Evolutionary conservation across 352 stramenopile genomes (phyloP).

Genomic region (Phytopythium montanum): DNA sequence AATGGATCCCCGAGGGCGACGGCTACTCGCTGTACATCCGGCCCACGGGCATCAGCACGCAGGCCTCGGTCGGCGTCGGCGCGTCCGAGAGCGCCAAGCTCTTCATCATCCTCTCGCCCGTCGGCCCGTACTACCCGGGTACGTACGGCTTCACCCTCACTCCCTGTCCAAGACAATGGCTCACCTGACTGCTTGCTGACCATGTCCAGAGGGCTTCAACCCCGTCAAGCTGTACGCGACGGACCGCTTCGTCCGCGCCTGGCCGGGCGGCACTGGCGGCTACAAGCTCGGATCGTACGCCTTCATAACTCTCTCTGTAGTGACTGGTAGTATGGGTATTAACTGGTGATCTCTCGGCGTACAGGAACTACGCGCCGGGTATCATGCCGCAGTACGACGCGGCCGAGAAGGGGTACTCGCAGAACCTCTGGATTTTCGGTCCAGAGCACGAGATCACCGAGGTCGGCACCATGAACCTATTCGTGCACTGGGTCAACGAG

Average conservation of each 20-base stretch:
- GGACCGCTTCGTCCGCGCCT: conserved; percentile 93
- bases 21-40: conserved; percentile 97
- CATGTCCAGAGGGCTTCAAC: conserved; percentile 77
- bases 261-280: conserved; percentile 93
- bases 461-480: conserved; percentile 98
- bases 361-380: conserved; percentile 80
- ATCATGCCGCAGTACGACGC: conserved; percentile 93
- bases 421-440: conserved; percentile 95
- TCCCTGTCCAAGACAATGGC: background rate
- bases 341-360: background rate
- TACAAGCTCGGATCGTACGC: conserved; percentile 91
- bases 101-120: conserved; percentile 95
- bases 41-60: conserved; percentile 91
- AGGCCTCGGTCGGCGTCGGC: conserved; percentile 90
- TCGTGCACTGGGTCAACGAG: conserved; percentile 95
- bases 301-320: background rate
- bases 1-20: conserved; percentile 94
- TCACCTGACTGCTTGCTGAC: background rate
- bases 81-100: conserved; percentile 90
- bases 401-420: conserved; percentile 80
- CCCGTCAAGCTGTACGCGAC: conserved; percentile 90
- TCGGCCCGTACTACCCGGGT: conserved; percentile 97
- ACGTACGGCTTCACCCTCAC: background rate
- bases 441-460: conserved; percentile 89
- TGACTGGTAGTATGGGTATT: background rate